These are phyloP conservation scores for Yamadazyma kanchanaburiensis DNA, from an alignment of 1,139 yeast species.

Conservation along the genomic window DNA sequence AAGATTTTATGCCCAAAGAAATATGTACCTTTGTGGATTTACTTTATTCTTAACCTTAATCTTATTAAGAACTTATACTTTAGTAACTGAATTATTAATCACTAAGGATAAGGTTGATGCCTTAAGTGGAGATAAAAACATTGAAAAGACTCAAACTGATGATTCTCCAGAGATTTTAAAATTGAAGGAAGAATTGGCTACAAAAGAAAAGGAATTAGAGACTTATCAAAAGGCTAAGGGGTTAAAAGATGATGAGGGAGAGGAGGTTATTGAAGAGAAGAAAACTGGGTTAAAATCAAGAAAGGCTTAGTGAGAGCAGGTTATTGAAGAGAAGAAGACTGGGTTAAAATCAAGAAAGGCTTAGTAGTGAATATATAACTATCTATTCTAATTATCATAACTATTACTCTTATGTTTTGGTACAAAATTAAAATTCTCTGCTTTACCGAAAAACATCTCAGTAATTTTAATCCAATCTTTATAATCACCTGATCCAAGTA, in stretches of 20 bases:
- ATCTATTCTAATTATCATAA: conserved; percentile 29
- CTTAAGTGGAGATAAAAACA: conserved; percentile 22
- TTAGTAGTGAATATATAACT: no score
- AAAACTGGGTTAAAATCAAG: conserved; percentile 8
- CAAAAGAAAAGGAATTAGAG: conserved; percentile 61
- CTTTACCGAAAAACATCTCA: conserved; percentile 94
- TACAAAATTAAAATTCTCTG: conserved; percentile 68
- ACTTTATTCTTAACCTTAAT: conserved; percentile 86
- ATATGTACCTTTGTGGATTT: conserved; percentile 94
- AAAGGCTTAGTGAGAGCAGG: conserved; percentile 4
- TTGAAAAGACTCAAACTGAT: conserved; percentile 11
- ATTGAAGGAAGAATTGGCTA: conserved; percentile 54
- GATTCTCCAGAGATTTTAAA: conserved; percentile 38
- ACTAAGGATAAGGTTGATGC: conserved; percentile 62
- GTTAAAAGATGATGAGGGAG: conserved; percentile 54
- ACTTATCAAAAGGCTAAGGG: conserved; percentile 70
- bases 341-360: no score
- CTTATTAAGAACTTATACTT: conserved; percentile 78
- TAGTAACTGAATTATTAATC: conserved; percentile 71
- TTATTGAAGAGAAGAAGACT: no score
- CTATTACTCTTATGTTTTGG: conserved; percentile 96
- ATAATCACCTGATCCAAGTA: conserved; percentile 80
- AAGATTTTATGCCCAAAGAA: conserved; percentile 93
- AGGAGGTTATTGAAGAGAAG: conserved; percentile 5
- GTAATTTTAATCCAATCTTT: conserved; percentile 94